phyloP scores from a whole-genome alignment of 768 basidiomycete species.

The Tylopilus intermedius region DNA sequence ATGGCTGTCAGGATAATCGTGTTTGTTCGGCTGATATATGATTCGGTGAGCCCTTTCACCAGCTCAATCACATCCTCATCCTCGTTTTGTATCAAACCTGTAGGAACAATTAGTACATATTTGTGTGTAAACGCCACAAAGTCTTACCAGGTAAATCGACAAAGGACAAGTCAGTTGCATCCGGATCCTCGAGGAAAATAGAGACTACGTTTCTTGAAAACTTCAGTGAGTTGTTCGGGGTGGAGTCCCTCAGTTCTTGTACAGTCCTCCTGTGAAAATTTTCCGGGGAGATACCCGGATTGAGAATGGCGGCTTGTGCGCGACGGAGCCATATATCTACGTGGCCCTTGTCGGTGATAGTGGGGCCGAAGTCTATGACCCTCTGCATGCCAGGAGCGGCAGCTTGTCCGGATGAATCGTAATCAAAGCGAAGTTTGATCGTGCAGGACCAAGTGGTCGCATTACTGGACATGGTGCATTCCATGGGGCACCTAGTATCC shows the following conservation, averaged over 20 bases:
- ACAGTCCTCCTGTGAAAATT: no score
- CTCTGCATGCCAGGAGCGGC: no score
- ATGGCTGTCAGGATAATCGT: constrained; percentile 63
- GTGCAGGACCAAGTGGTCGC: constrained; percentile 36
- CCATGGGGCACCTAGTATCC: constrained; percentile 37
- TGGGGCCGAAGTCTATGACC: no score
- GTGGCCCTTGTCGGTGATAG: no score
- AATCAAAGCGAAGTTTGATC: constrained; percentile 38
- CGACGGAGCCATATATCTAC: no score
- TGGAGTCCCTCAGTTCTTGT: no score
- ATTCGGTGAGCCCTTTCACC: constrained; percentile 43
- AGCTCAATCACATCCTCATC: constrained; percentile 26
- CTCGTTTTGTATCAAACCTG: constrained; percentile 22
- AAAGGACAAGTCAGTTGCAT: constrained; percentile 45
- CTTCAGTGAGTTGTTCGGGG: no score
- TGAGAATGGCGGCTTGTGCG: no score
- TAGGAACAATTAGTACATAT: constrained; percentile 6
- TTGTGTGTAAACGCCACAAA: neutral
- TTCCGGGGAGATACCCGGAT: no score
- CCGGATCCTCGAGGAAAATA: constrained; percentile 41
- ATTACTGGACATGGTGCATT: no score
- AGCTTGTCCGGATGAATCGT: constrained; percentile 26
- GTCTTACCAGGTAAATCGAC: constrained; percentile 49
- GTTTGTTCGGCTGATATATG: constrained; percentile 28
- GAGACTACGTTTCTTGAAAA: constrained; percentile 38